Conservation (phyloP, 169 alveolate species). For the Theileria parva region DNA sequence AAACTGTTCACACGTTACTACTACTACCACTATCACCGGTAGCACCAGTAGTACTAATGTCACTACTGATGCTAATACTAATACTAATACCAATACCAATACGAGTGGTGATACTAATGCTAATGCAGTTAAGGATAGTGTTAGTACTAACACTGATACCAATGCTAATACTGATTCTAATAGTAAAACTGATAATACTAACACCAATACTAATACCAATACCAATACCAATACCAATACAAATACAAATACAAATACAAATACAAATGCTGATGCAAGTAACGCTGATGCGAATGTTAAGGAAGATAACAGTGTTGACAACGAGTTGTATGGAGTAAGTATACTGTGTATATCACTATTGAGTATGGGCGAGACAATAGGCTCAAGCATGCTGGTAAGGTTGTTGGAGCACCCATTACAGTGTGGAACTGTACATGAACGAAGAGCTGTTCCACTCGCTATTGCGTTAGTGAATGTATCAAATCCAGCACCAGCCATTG, state of each 20-base stretch:
- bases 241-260: neutral
- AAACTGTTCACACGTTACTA: conserved; percentile 36
- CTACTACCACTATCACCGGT: conserved; percentile 9
- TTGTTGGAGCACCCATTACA: conserved; percentile 74
- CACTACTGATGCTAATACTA: neutral
- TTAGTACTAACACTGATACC: neutral
- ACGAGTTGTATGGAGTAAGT: conserved; percentile 75
- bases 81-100: neutral
- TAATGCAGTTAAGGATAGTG: no score
- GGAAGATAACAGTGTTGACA: conserved; percentile 70
- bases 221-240: neutral
- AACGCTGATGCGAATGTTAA: conserved; percentile 21
- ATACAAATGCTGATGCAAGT: neutral
- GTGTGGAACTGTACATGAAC: conserved; percentile 75
- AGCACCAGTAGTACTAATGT: neutral
- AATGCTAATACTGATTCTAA: neutral
- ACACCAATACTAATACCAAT: neutral
- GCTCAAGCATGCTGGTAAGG: conserved; percentile 89
- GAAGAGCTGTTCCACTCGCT: conserved; percentile 98
- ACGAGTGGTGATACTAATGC: neutral
- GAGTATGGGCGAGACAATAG: conserved; percentile 94
- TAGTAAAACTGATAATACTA: neutral
- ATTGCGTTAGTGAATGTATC: conserved; percentile 93
- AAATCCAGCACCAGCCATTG: conserved; percentile 91
- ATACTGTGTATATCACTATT: conserved; percentile 93